These are phyloP conservation scores for Paxillus rubicundulus DNA, from an alignment of 768 basidiomycete species.

Conservation along the genomic window DNA sequence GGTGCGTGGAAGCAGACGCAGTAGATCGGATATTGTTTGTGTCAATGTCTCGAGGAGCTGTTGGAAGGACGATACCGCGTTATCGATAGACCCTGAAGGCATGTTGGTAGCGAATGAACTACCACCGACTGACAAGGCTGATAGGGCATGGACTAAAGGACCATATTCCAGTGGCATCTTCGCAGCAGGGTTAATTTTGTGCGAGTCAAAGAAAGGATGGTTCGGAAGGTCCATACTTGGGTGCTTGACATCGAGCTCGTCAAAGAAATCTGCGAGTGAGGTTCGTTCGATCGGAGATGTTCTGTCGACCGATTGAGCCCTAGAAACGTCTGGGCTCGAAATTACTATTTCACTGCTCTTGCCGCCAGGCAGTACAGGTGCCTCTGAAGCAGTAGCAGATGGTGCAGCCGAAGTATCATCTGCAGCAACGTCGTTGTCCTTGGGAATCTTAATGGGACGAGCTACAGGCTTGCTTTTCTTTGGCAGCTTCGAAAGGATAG, in stretches of 20 bases:
- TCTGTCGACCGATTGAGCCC: slow-evolving; percentile 59
- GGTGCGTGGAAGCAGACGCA: slow-evolving; percentile 81
- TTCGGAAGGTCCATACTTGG: slow-evolving; percentile 64
- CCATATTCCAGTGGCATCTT: slow-evolving; percentile 84
- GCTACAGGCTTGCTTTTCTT: slow-evolving; percentile 74
- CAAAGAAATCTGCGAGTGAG: slow-evolving; percentile 62
- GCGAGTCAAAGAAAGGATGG: slow-evolving; percentile 73
- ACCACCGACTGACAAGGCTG: slow-evolving; percentile 81
- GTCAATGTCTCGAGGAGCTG: slow-evolving; percentile 85
- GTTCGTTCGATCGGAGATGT: slow-evolving; percentile 42
- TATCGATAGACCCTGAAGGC: slow-evolving; percentile 86
- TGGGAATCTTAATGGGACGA: slow-evolving; percentile 57
- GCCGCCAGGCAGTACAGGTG: slow-evolving; percentile 36
- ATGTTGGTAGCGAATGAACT: slow-evolving; percentile 77
- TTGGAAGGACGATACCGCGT: slow-evolving; percentile 87
- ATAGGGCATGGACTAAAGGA: slow-evolving; percentile 81
- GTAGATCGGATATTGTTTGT: slow-evolving; percentile 83
- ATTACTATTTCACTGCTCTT: slow-evolving; percentile 35
- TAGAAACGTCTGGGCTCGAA: slow-evolving; percentile 54
- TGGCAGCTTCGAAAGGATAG: slow-evolving; percentile 77
- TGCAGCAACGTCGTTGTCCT: slow-evolving; percentile 49
- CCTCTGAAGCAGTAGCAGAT: slow-evolving; percentile 49
- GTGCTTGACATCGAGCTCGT: slow-evolving; percentile 60
- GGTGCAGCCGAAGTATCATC: slow-evolving; percentile 44
- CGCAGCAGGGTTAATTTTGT: slow-evolving; percentile 69